Evolutionary conservation across 805 yeast species (phyloP).

Genomic region (Candida methanosorbosa): DNA sequence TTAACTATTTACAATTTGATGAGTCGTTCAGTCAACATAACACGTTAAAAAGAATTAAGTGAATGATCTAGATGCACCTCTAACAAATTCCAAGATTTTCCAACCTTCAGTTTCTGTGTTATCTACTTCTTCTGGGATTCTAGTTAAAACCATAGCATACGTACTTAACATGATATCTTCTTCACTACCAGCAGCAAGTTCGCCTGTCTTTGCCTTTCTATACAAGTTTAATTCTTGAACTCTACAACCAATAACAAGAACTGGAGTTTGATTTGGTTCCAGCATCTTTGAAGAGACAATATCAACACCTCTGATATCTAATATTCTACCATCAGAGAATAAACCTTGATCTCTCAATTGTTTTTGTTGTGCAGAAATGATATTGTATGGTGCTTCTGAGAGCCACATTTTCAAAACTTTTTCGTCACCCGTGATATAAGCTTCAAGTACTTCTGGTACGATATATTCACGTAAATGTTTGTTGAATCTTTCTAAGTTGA

Average conservation of each 20-base stretch:
- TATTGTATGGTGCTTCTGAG: slow-evolving; percentile 93
- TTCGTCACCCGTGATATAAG: slow-evolving; percentile 88
- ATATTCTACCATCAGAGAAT: slow-evolving; percentile 81
- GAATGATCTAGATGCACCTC: slow-evolving; percentile 87
- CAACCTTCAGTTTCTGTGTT: slow-evolving; percentile 93
- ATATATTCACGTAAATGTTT: slow-evolving; percentile 84
- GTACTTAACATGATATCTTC: slow-evolving; percentile 87
- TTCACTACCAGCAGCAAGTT: slow-evolving; percentile 92
- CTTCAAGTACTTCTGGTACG: slow-evolving; percentile 92
- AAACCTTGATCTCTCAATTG: slow-evolving; percentile 86
- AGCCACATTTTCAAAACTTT: slow-evolving; percentile 81
- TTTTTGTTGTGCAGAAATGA: slow-evolving; percentile 89
- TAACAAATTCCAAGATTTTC: slow-evolving; percentile 89
- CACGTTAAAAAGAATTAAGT: too few species aligned
- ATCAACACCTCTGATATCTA: slow-evolving; percentile 94
- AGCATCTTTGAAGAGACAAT: slow-evolving; percentile 79
- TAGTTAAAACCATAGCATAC: slow-evolving; percentile 93
- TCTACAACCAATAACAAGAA: slow-evolving; percentile 86
- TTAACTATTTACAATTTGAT: too few species aligned
- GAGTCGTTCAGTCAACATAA: too few species aligned
- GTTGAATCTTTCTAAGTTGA: slow-evolving; percentile 70
- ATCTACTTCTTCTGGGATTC: slow-evolving; percentile 86
- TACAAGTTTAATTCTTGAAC: slow-evolving; percentile 92
- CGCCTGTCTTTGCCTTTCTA: slow-evolving; percentile 86
- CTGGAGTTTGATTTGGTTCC: slow-evolving; percentile 89